Evolutionary conservation across 345 rosid genomes (phyloP).

Genomic region (Ceriops decandra): DNA sequence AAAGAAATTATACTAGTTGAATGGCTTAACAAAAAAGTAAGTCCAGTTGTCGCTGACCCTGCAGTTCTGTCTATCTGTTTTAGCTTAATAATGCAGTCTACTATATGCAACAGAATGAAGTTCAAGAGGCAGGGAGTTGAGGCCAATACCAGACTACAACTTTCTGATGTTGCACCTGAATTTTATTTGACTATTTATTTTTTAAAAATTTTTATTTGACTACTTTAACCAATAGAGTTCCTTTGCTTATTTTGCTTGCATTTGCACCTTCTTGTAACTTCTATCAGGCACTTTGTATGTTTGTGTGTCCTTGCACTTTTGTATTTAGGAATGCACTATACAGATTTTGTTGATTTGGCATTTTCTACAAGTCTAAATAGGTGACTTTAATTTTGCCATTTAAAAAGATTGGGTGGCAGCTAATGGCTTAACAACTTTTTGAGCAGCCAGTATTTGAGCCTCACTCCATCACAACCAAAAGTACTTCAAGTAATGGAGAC

Average conservation of each 20-base stretch:
- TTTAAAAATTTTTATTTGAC: not conserved
- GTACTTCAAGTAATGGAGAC: slow-evolving; percentile 40
- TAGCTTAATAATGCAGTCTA: not conserved
- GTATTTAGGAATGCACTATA: not conserved
- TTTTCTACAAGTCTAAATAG: not conserved
- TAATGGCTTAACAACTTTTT: slow-evolving; percentile 16
- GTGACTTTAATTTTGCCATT: not conserved
- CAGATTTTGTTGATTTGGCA: not conserved
- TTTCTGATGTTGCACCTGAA: not conserved
- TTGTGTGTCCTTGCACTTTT: too few relatives aligned
- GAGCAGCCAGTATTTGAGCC: slow-evolving; percentile 71
- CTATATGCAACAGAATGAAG: not conserved
- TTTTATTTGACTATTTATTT: not conserved
- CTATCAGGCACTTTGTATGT: too few relatives aligned
- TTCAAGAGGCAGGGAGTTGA: too few relatives aligned
- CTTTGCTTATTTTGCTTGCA: not conserved
- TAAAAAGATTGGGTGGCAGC: slow-evolving; percentile 1
- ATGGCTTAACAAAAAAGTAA: not conserved
- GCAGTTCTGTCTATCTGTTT: not conserved
- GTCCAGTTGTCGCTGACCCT: not conserved
- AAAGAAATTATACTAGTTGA: not conserved
- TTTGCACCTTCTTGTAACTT: not conserved
- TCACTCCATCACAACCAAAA: slow-evolving; percentile 46
- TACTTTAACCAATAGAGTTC: too few relatives aligned
- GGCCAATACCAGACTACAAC: not conserved